Percentiles rank a stretch among this genome's conserved stretches.
Evolutionary conservation across 768 basidiomycete genomes (phyloP).

Genomic region (Lepiota subincarnata): DNA sequence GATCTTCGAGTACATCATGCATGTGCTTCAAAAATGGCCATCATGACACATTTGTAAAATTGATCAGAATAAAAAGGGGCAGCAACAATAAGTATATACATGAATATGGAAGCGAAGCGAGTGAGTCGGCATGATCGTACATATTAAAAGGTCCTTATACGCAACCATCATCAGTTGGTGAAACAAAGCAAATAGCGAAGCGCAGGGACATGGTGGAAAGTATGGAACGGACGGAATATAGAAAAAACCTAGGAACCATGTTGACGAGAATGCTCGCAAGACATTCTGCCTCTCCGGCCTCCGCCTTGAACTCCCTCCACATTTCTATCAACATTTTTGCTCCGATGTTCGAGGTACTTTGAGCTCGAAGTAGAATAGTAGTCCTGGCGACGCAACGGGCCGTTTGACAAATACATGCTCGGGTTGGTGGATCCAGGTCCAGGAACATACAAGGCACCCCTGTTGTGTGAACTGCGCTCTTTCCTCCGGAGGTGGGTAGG

Average conservation of each 20-base stretch:
- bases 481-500: slow-evolving; percentile 80
- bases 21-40: too few relatives aligned
- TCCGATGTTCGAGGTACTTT: slow-evolving; percentile 10
- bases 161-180: not conserved
- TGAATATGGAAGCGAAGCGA: not conserved
- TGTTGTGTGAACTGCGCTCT: slow-evolving; percentile 77
- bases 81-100: not conserved
- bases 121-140: not conserved
- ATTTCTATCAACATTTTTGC: slow-evolving; percentile 1
- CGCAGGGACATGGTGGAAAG: not conserved
- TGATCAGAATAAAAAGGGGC: not conserved
- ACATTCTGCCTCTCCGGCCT: not conserved
- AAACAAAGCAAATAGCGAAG: not conserved
- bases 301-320: not conserved
- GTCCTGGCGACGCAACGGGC: slow-evolving; percentile 16
- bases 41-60: not conserved
- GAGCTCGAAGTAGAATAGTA: slow-evolving; percentile 3
- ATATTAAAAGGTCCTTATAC: too few relatives aligned
- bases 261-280: slow-evolving; percentile 2
- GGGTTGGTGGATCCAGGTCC: slow-evolving; percentile 22
- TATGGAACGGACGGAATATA: not conserved
- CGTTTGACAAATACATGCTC: slow-evolving; percentile 9
- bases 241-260: not conserved
- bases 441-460: slow-evolving; percentile 66
- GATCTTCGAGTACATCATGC: too few relatives aligned